Base-by-base conservation (phyloP, 345 rosid genomes). In the Durio zibethinus region DNA sequence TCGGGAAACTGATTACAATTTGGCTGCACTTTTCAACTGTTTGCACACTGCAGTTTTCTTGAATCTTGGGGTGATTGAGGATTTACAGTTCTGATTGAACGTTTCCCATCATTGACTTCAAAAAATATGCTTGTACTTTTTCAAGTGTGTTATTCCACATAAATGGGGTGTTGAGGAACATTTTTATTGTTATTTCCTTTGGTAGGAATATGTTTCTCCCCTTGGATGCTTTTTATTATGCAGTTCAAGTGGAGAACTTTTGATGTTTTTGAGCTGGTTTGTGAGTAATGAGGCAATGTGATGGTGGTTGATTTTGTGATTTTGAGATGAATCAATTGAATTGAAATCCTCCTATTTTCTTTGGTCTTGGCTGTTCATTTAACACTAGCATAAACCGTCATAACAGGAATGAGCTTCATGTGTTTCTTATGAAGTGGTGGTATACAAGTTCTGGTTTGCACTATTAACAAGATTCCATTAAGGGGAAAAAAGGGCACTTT, bases 181-280 rank as follows among this genome's bases (percentile, higher is more conserved):
- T 12, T 59, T 73, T 54, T 48, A 14, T 11, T 66, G 33, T 31
- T 47, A 12, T 42, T 65, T 56, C 76, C 56, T 72, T 50, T 48
- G 63, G 21, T 77, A 10, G 23, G 42, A 31, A 54, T 56, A 18
- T 70, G 75, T 45, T 72, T 73, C 42, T 54, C 81, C 84, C 71
- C 87, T 79, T 82, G 87, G 82, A 71, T 82, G 81, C 82, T 76
- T 85, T 85, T 84, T 82, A 77, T 80, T 67, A 79, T 78, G 79
- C 89, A 82, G 81, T 83, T 84, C 87, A 81, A 42, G 85, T 79
- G 86, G 84, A 86, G 66, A 45, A 62, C 2, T 33, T 81, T 70
- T 80, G 57, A 31, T 71, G 40, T 70, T 63, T 72, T 64, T 35
- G 54, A 31, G 35, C 36, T 29, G 45, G 57, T 54, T 43, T 47